Evolutionary conservation across 1,284 basidiomycete genomes (phyloP), one percentile per base, ranked within the genome.

Genomic region (Apiotrichum brassicae): DNA sequence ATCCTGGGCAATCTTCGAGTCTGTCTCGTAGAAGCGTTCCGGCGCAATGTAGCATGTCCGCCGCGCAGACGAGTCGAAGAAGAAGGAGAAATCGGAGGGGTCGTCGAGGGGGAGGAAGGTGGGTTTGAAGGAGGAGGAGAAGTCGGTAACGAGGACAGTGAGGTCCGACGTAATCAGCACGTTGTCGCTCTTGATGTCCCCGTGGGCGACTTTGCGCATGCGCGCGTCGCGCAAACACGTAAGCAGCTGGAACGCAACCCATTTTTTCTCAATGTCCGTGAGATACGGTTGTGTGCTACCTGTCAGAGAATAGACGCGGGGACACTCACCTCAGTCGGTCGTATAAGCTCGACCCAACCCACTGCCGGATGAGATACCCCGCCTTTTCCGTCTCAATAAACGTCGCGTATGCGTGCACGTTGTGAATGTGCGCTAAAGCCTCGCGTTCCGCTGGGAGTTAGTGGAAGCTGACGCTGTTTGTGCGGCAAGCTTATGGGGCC

Each of bases 111-210:
- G 95, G 7, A 99, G 81, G 65, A 83, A 91, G 1, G 91, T 92
- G 0, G 93, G 95, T 71, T 99, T 99, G 80, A 91, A 94, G 20
- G 76, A 66, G 0, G 91, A 87, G 0, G 94, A 89, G 70, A 98
- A 97, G 75, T 98, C 95, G 42, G 93, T 91, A 37, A 99, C 78
- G 65, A 92, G 93, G 18, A 97, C 81, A 80, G 89, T 91, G 60
- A 97, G 91, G 78, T 91, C 95, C 0, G 93, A 91, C 0, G 93
- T 94, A 51, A 98, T 89, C 44, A 98, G 82, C 52, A 99, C 83
- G 70, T 99, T 99, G 73, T 97, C 92, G 13, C 90, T 92, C 74
- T 98, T 98, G 76, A 99, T 86, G 68, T 98, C 94, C 13, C 95
- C 95, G 72, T 98, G 95, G 1, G 92, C 82, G 16, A 95, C 79